Conservation (phyloP, 345 rosid species). For the Microcos paniculata region DNA sequence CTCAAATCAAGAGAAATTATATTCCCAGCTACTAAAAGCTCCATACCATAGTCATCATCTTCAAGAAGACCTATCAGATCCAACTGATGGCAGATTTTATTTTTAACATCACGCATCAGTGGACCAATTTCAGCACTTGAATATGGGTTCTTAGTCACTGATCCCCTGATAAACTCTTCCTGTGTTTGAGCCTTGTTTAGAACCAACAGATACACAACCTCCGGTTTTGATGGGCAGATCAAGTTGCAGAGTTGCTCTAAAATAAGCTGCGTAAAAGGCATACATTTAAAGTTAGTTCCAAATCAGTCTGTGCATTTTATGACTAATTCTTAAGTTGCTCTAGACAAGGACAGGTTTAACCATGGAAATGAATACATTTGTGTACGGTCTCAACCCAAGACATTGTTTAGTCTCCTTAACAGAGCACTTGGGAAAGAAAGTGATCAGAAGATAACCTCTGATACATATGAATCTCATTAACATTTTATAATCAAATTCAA, state of each 20-base stretch:
- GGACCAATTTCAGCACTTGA: conserved; percentile 98
- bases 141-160: conserved; percentile 98
- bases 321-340: conserved; percentile 5
- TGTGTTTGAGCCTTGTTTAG: conserved; percentile 95
- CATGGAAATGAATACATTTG: neutral
- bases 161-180: conserved; percentile 97
- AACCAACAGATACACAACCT: conserved; percentile 81
- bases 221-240: conserved; percentile 98
- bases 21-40: conserved; percentile 94
- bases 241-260: conserved; percentile 98
- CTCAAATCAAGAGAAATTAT: conserved; percentile 96
- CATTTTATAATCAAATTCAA: neutral
- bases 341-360: neutral
- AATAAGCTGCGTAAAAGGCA: conserved; percentile 62
- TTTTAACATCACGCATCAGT: conserved; percentile 97
- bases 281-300: conserved; percentile 27
- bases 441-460: too few species aligned
- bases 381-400: neutral
- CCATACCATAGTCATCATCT: conserved; percentile 99
- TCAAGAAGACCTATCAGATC: conserved; percentile 85
- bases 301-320: conserved; percentile 18
- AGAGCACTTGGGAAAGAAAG: too few species aligned
- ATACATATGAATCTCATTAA: too few species aligned
- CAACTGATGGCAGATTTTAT: conserved; percentile 93
- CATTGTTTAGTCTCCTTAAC: too few species aligned